Conservation (phyloP, 2,329 filamentous ascomycete species). For the Westerdykella sp. region DNA sequence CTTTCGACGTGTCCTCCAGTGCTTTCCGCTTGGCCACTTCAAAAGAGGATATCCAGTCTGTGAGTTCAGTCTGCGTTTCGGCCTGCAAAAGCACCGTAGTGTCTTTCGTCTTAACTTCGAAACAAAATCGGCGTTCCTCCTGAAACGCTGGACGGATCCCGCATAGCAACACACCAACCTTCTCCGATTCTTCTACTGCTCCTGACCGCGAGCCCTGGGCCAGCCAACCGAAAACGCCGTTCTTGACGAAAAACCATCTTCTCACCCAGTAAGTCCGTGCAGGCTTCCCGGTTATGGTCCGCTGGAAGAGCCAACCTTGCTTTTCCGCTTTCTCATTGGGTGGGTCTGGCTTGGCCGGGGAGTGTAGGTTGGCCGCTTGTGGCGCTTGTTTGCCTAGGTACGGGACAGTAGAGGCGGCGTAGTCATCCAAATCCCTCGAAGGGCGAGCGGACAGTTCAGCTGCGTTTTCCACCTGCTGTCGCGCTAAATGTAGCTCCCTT, state of each 20-base stretch:
- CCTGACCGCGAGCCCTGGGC: slow-evolving; percentile 71
- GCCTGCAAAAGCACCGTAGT: slow-evolving; percentile 84
- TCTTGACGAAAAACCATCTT: slow-evolving; percentile 92
- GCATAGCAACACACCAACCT: slow-evolving; percentile 90
- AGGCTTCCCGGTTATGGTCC: slow-evolving; percentile 78
- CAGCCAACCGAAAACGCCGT: slow-evolving; percentile 94
- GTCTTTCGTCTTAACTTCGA: slow-evolving; percentile 97
- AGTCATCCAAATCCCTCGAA: slow-evolving; percentile 88
- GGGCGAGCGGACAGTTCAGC: slow-evolving; percentile 67
- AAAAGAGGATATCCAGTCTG: slow-evolving; percentile 89
- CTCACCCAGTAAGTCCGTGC: slow-evolving; percentile 83
- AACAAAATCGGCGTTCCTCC: slow-evolving; percentile 93
- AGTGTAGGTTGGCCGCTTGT: slow-evolving; percentile 46
- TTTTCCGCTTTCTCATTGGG: slow-evolving; percentile 60
- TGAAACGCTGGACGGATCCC: slow-evolving; percentile 84
- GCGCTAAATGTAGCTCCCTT: slow-evolving; percentile 69
- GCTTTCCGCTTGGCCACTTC: slow-evolving; percentile 91
- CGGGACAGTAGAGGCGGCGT: slow-evolving; percentile 81
- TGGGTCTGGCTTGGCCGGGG: slow-evolving; percentile 48
- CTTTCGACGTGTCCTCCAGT: slow-evolving; percentile 63
- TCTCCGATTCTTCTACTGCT: slow-evolving; percentile 90
- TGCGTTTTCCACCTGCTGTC: slow-evolving; percentile 74
- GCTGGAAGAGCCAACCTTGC: slow-evolving; percentile 88
- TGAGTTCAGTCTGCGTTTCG: slow-evolving; percentile 86
- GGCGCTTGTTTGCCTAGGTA: slow-evolving; percentile 69